Evolutionary conservation across 164 flowering plant species (phyloP).

Genomic region (Pachysandra terminalis): DNA sequence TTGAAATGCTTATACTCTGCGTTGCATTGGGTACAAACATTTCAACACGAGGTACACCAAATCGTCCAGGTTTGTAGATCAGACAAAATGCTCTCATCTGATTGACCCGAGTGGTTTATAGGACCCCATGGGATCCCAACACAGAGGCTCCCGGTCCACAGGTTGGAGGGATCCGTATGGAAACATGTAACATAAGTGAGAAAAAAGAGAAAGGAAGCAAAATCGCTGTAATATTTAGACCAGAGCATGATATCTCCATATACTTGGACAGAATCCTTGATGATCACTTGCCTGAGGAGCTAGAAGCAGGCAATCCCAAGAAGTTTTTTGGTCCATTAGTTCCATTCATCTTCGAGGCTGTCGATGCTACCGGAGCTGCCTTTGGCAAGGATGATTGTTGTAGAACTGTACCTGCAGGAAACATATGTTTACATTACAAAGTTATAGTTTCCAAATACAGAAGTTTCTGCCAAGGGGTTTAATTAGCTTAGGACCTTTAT

Average conservation of each 20-base stretch:
- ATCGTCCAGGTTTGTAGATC: no score
- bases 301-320: slow-evolving; percentile 22
- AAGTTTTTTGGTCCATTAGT: slow-evolving; percentile 11
- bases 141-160: no score
- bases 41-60: no score
- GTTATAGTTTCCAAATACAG: not conserved
- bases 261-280: slow-evolving; percentile 12
- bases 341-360: not conserved
- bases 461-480: slow-evolving; percentile 1
- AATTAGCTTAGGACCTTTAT: not conserved
- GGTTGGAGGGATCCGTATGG: no score
- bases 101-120: no score
- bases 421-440: slow-evolving; percentile 4
- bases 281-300: slow-evolving; percentile 7
- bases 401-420: slow-evolving; percentile 11
- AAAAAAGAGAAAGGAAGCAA: no score
- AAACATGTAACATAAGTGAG: no score
- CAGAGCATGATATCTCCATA: slow-evolving; percentile 22
- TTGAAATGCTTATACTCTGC: no score
- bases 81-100: no score
- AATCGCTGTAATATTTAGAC: slow-evolving; percentile 12
- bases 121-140: no score
- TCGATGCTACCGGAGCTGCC: not conserved
- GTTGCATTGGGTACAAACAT: no score
- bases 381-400: slow-evolving; percentile 10